Conservation (phyloP, 352 stramenopile genomes). For the Globisporangium emineosum region DNA sequence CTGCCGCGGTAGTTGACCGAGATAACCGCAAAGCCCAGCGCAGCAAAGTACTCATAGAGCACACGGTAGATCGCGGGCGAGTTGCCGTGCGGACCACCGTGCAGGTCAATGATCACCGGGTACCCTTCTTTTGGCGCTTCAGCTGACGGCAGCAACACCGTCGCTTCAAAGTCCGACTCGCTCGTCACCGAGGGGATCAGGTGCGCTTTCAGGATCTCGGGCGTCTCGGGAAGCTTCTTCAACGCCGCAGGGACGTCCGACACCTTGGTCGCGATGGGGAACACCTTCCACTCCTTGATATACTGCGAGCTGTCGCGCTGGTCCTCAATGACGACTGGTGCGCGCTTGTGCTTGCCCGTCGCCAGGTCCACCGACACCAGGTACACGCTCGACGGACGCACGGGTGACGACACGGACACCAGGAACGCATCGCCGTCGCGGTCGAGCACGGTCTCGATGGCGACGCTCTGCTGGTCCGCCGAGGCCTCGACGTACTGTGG, state of each 20-base stretch:
- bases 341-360: no score
- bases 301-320: no score
- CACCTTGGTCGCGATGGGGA: no score
- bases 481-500: no score
- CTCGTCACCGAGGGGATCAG: slow-evolving; percentile 50
- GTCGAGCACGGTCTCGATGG: no score
- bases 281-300: no score
- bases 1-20: slow-evolving; percentile 96
- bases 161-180: slow-evolving; percentile 67
- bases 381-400: no score
- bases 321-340: no score
- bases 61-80: slow-evolving; percentile 85
- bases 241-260: slow-evolving; percentile 36
- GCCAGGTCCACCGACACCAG: no score
- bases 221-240: slow-evolving; percentile 32
- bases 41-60: slow-evolving; percentile 89
- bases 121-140: slow-evolving; percentile 34
- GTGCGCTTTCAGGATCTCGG: slow-evolving; percentile 34
- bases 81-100: slow-evolving; percentile 92
- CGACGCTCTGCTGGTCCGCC: no score
- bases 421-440: no score
- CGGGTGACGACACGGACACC: no score
- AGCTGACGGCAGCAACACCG: slow-evolving; percentile 59
- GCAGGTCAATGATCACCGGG: slow-evolving; percentile 83
- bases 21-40: slow-evolving; percentile 88